Percentiles rank a stretch among this genome's conserved stretches.
phyloP scores from a whole-genome alignment of 2,329 filamentous ascomycete species.

The Calonectria pseudoturangicola region DNA sequence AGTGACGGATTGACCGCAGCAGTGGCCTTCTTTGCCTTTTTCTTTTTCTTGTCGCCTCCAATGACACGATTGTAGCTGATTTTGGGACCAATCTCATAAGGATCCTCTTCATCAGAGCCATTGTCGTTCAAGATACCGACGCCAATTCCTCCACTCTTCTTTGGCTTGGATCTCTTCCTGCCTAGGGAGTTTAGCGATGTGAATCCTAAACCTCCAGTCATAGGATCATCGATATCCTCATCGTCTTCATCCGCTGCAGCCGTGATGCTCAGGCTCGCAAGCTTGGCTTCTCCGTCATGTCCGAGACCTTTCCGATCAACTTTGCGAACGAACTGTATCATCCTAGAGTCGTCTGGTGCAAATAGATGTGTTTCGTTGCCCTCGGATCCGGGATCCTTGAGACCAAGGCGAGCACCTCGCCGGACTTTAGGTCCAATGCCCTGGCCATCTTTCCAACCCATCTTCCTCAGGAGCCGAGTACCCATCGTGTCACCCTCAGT shows the following conservation, averaged over 20 bases:
- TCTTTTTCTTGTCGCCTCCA: slow-evolving; percentile 88
- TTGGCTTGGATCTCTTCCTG: slow-evolving; percentile 71
- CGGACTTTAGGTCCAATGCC: slow-evolving; percentile 92
- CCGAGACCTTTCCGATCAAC: slow-evolving; percentile 83
- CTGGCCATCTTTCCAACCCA: slow-evolving; percentile 97
- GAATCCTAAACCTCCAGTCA: slow-evolving; percentile 30
- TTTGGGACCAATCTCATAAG: slow-evolving; percentile 92
- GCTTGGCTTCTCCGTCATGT: slow-evolving; percentile 74
- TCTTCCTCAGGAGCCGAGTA: slow-evolving; percentile 86
- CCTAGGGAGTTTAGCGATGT: slow-evolving; percentile 48
- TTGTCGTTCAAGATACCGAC: slow-evolving; percentile 94
- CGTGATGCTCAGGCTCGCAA: slow-evolving; percentile 61
- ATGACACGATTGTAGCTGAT: slow-evolving; percentile 91
- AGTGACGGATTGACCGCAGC: slow-evolving; percentile 78
- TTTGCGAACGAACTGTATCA: slow-evolving; percentile 81
- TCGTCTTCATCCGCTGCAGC: slow-evolving; percentile 59
- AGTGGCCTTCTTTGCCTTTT: slow-evolving; percentile 73
- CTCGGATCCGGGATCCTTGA: slow-evolving; percentile 62
- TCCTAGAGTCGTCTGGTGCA: slow-evolving; percentile 85
- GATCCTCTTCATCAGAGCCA: slow-evolving; percentile 95
- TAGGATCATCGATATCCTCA: slow-evolving; percentile 67
- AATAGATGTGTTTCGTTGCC: slow-evolving; percentile 80
- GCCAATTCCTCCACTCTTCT: slow-evolving; percentile 82
- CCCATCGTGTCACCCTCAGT: slow-evolving; percentile 89
- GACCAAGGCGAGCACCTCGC: slow-evolving; percentile 80